Evolutionary conservation across 495 filamentous ascomycete species (phyloP), one percentile per base, ranked within the genome.

Genomic region (Pseudevernia furfuracea): DNA sequence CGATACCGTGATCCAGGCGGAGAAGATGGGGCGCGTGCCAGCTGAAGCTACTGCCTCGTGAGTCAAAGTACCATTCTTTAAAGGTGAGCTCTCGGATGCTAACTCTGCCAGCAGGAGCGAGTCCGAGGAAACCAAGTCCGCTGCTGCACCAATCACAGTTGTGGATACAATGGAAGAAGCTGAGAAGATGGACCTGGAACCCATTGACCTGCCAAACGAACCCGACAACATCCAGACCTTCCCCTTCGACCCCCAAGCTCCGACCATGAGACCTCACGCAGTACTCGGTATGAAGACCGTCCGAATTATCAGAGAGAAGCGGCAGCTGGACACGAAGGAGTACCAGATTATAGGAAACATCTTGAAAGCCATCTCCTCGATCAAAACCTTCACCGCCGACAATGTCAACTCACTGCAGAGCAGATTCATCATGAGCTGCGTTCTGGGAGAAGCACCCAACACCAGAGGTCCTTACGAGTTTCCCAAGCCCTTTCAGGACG

Each of bases 321-420:
- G 61, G 5, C 28, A 11, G 19, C 34, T 68, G 43, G 53, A 9
- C 21, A 30, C 28, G 25, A 43, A 61, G 2, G 62, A 68, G 23
- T 32, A 21, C 7, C 48, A 68, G 5, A 36, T 59, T 1, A 30
- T 68, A 0, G 36, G 38, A 4, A 32, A 59, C 52, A 68, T 68
- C 37, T 43, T 68, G 17, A 60, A 43, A 17, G 58, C 66, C 8
- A 15, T 68, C 2, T 59, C 37, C 6, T 11, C 19, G 23, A 39
- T 65, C 37, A 21, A 39, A 2, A 34, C 32, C 21, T 25, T 65
- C 48, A 56, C 66, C 15, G 4, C 39, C 17, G 39, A 36, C 6
- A 23, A 19, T 32, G 60, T 56, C 8, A 56, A 56, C 17, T 6
- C 25, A 8, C n/a, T 65, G 8, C 34, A 60, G n/a, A 52, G 23